phyloP scores from a whole-genome alignment of 495 filamentous ascomycete species.

The Annulohypoxylon bovei region DNA sequence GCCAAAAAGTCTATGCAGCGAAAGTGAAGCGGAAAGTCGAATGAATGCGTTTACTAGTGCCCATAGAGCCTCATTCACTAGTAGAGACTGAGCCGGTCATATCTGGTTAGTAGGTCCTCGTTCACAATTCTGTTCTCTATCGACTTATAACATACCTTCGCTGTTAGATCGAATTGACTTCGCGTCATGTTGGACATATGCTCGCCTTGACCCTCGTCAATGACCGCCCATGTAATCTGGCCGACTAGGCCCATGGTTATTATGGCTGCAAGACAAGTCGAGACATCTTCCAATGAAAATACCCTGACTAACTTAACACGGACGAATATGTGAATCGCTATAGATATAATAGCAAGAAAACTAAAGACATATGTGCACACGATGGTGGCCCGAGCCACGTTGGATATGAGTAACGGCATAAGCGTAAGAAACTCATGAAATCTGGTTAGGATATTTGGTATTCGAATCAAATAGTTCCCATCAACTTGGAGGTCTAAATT shows the following conservation, averaged over 20 bases:
- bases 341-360: conserved; percentile 6
- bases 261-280: conserved; percentile 8
- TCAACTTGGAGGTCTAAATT: not conserved
- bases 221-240: conserved; percentile 26
- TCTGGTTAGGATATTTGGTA: too few relatives aligned
- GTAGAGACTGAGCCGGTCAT: conserved; percentile 29
- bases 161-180: conserved; percentile 11
- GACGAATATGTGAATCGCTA: not conserved
- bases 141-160: conserved; percentile 8
- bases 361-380: conserved; percentile 30
- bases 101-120: not conserved
- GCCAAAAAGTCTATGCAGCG: conserved; percentile 3
- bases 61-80: conserved; percentile 43
- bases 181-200: conserved; percentile 12
- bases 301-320: not conserved
- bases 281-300: not conserved
- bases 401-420: not conserved
- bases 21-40: conserved; percentile 15
- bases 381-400: conserved; percentile 38
- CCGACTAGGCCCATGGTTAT: conserved; percentile 15
- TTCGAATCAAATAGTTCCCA: not conserved
- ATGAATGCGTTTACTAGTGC: conserved; percentile 40
- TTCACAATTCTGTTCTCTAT: not conserved
- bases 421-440: not conserved
- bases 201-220: conserved; percentile 26